Base-by-base conservation (phyloP, 2,329 filamentous ascomycete genomes). In the Neofusicoccum cordaticola region DNA sequence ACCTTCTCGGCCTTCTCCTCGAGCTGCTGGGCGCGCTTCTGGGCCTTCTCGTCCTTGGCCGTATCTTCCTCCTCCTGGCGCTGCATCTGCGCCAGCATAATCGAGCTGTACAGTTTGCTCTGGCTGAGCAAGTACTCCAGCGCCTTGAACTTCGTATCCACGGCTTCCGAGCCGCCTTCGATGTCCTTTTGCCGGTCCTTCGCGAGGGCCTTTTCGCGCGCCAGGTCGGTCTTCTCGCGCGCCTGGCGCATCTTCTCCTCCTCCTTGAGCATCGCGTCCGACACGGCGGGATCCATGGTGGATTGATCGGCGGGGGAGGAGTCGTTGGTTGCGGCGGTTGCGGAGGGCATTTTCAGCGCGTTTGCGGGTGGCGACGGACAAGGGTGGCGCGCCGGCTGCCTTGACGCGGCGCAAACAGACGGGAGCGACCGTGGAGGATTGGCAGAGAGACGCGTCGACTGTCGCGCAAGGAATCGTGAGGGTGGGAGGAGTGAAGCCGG, bases 11-110 rank as follows among this genome's bases (percentile, higher is more conserved):
- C 82, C 19, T 78, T 76, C 67, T 80, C 77, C 67, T 83, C 82
- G 4, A 52, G 35, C 34, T 15, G 15, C 66, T 77, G 76, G 3
- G 79, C 53, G 50, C 77, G 74, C 68, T 81, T 81, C 66, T 76
- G 76, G 2, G 79, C 75, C 69, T 79, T 79, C 66, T 80, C 77
- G 63, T 83, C 79, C 66, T 79, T 79, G 2, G 70, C 78, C 35
- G 77, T 78, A 31, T 81, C 80, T 42, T 78, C 77, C 61, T 83
- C 80, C 68, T 83, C 82, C 68, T 83, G 80, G 64, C 78, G 76
- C 68, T 82, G 81, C 81, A 84, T 84, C 69, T 84, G 81, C 65
- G 80, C 74, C 34, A 84, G 74, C 82, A 84, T 84, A 52, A 84
- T 82, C 2, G 78, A 78, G 41, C 80, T 81, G 64, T 83, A 84